Evolutionary conservation across 208 protist genomes (phyloP).

Genomic region (Polymyxa betae): DNA sequence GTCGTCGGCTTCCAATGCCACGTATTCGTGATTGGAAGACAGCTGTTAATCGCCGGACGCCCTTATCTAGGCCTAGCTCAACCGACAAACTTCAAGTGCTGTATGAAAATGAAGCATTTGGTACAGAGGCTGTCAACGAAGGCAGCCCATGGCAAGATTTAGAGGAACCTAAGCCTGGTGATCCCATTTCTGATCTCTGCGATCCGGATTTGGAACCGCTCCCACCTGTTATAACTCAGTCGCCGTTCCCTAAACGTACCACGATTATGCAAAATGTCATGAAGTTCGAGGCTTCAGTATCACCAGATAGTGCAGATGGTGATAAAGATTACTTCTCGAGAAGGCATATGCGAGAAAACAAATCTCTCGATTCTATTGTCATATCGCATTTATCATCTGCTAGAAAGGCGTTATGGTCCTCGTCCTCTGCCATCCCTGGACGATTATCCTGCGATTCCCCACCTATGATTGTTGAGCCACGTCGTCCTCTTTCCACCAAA

Average conservation of each 20-base stretch:
- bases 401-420: not conserved
- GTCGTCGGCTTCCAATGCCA: not conserved
- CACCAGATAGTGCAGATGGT: no score
- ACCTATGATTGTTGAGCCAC: not conserved
- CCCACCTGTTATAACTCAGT: not conserved
- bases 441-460: not conserved
- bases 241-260: not conserved
- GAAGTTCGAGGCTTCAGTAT: not conserved
- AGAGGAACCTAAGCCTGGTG: not conserved
- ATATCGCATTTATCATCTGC: not conserved
- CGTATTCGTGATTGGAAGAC: constrained; percentile 51
- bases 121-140: no score
- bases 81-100: no score
- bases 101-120: no score
- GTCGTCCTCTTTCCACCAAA: not conserved
- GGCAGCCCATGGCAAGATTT: no score
- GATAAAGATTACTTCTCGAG: no score
- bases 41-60: not conserved
- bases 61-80: no score
- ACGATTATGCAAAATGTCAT: not conserved
- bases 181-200: not conserved
- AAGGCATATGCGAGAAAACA: not conserved
- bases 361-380: not conserved
- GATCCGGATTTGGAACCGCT: not conserved
- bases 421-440: not conserved